Base-by-base conservation (phyloP, 257 asterid species). In the Euphrasia confusa region DNA sequence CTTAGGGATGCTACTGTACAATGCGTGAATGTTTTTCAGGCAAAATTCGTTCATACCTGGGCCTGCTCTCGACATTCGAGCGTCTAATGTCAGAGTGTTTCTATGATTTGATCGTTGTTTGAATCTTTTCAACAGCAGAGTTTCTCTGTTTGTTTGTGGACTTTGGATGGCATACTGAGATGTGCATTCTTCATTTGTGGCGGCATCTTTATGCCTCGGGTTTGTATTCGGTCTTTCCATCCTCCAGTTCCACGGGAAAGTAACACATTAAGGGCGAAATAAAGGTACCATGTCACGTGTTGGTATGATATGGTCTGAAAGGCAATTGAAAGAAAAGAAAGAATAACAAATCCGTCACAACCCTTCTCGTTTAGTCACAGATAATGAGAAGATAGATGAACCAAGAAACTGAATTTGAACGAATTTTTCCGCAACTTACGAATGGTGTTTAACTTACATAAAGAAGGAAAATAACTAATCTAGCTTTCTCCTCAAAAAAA, bases 1-100 rank as follows among this genome's bases (percentile, higher is more conserved):
- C 75, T 80, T 83, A 3, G 90, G 93, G 52, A 92, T 80, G 58
- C 67, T 78, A 62, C 60, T 74, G 12, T 71, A 79, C 28, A 82
- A 47, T 45, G 75, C 71, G 26, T 68, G 74, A 52, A 70, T 68
- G 10, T 26, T 54, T 24, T 70, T 80, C 68, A 74, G 45, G 77
- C 75, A 77, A 63, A 76, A 44, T 66, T 80, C 79, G 58, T 17
- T 50, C 5, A 18, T 7, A 18, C 27, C 8, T 47, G 61, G 70
- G 83, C 78, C 15, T 15, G 54, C 27, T 56, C 71, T 74, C 40
- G 80, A 71, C 65, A 68, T 77, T 54, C 69, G 58, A 63, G 39
- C 4, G 55, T 71, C 68, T 45, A 76, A 28, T 68, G 81, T 58
- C 49, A 80, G 75, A 14, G 75, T 37, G 28, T 65, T 78, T 7